Percentiles rank a stretch among this genome's conserved stretches.
phyloP scores from a whole-genome alignment of 352 stramenopile species.

The Globisporangium sylvaticum region DNA sequence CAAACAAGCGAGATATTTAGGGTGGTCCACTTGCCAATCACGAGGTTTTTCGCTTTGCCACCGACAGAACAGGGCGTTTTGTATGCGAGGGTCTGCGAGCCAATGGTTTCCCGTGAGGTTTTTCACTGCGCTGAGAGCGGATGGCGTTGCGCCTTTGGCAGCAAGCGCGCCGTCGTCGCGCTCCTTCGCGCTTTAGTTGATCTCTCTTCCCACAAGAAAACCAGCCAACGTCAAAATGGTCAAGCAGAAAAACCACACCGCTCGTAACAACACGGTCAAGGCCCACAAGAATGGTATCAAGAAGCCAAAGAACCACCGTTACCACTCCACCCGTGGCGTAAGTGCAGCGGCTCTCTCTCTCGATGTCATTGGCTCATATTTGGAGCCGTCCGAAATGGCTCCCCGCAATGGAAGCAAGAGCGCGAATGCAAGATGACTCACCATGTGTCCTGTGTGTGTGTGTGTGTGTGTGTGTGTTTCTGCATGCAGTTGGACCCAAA shows the following conservation, averaged over 20 bases:
- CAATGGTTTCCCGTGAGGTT: conserved; percentile 18
- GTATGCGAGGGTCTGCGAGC: conserved; percentile 14
- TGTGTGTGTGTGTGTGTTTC: not conserved
- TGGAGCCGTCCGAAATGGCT: not conserved
- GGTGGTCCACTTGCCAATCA: not conserved
- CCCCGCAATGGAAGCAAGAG: too few relatives aligned
- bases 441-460: not conserved
- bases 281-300: conserved; percentile 97
- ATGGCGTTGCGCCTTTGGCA: not conserved
- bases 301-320: conserved; percentile 95
- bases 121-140: conserved; percentile 3
- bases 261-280: conserved; percentile 97
- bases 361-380: not conserved
- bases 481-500: conserved; percentile 91
- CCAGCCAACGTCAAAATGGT: conserved; percentile 73
- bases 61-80: conserved; percentile 5
- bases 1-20: not conserved
- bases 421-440: not conserved
- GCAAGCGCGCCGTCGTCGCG: not conserved
- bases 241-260: conserved; percentile 98
- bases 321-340: conserved; percentile 92
- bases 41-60: conserved; percentile 6
- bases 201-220: conserved; percentile 36
- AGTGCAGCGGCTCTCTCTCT: conserved; percentile 9
- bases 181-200: not conserved